phyloP scores from a whole-genome alignment of 2,329 filamentous ascomycete genomes.

The Aureobasidium melanogenum region DNA sequence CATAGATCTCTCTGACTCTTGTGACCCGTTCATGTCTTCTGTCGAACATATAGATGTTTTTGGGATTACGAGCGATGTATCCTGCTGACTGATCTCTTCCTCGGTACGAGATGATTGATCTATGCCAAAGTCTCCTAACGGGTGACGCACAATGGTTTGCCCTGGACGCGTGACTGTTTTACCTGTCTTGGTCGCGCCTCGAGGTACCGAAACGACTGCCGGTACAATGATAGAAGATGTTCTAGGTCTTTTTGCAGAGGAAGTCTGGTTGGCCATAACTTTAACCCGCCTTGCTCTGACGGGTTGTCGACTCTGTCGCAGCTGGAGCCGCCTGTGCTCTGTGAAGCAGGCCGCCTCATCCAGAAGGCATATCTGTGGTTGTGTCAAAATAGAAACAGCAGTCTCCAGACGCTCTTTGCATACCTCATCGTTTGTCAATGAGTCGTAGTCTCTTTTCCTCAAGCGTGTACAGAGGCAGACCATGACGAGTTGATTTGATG shows the following conservation, averaged over 20 bases:
- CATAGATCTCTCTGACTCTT: not conserved
- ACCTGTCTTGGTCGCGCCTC: too few species aligned
- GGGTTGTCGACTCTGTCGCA: not conserved
- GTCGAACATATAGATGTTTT: not conserved
- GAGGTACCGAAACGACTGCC: too few species aligned
- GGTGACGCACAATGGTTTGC: too few species aligned
- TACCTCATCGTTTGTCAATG: not conserved
- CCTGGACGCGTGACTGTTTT: too few species aligned
- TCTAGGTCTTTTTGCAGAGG: not conserved
- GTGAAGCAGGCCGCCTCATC: not conserved
- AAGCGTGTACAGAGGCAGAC: not conserved
- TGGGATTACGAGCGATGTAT: not conserved
- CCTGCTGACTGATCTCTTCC: too few species aligned
- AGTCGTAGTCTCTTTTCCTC: not conserved
- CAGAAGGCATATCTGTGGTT: not conserved
- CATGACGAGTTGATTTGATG: not conserved
- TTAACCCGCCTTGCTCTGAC: not conserved
- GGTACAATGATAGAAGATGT: too few species aligned
- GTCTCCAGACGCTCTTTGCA: not conserved
- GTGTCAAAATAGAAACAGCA: not conserved
- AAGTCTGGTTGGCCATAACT: not conserved
- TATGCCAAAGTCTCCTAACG: too few species aligned
- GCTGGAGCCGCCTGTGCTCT: not conserved
- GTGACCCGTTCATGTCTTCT: not conserved
- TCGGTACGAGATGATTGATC: too few species aligned